Evolutionary conservation across 75 land plant species (phyloP), one percentile per base, ranked within the genome.

Genomic region (Pinus tabuliformis): DNA sequence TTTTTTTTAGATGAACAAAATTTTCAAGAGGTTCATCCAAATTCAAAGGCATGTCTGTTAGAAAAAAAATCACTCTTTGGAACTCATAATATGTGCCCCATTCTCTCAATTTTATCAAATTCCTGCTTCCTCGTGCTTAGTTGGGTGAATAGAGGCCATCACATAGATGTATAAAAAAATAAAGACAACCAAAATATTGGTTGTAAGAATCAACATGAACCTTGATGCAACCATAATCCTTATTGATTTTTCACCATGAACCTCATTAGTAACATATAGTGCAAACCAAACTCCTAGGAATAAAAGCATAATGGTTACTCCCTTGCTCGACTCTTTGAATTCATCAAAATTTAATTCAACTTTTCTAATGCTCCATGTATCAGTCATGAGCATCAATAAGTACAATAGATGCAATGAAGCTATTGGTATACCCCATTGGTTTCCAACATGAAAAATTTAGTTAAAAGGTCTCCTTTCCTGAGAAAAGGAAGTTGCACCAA

Each of bases 61-160:
- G 82, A 59, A 66, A 71, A 45, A 87, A 83, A n/a, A 57, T 89
- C 89, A 77, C 90, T 87, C 54, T 82, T 79, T 72, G 85, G 88
- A 70, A 90, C 86, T 22, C 89, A 89, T 26, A 90, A 77, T n/a
- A 87, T 85, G 37, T 66, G 73, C 52, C 91, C 83, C 91, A 90
- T 87, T 14, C 85, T 85, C 59, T 73, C 59, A 68, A 78, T 75
- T 60, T 84, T 76, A 17, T 14, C 36, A 18, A 59, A 45, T 45
- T 80, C 78, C 70, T 73, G 80, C 73, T 70, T 84, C 58, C 82
- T 83, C 78, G 76, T 80, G 78, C 85, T 86, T 75, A 86, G 81
- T 77, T 80, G 85, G 59, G 80, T 83, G 17, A 83, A 70, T 20
- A 86, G 79, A 58, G 88, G 88, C 59, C 81, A 83, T 57, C 85